phyloP scores from a whole-genome alignment of 169 alveolate species.

The Babesia ovis region DNA sequence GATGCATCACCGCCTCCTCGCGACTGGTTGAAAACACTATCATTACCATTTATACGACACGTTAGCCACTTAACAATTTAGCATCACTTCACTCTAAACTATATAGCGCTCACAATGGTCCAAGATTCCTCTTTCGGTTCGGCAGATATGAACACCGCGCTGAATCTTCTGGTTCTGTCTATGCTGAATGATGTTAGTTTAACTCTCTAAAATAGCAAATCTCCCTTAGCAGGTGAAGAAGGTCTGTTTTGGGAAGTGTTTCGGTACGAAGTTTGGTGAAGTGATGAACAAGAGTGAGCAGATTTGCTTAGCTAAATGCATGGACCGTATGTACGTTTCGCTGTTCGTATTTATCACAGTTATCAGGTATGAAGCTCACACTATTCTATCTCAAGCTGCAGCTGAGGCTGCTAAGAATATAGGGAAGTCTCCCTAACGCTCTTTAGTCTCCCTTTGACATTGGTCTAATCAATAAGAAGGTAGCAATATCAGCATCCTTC shows the following conservation, averaged over 20 bases:
- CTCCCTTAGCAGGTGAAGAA: conserved; percentile 79
- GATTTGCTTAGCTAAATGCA: conserved; percentile 86
- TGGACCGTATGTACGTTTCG: conserved; percentile 84
- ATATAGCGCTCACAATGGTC: conserved; percentile 7
- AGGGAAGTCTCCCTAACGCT: too few species aligned
- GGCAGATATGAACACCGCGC: conserved; percentile 61
- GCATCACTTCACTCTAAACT: too few species aligned
- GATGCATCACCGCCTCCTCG: too few species aligned
- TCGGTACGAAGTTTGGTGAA: conserved; percentile 79
- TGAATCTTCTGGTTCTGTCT: conserved; percentile 59
- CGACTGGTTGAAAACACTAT: too few species aligned
- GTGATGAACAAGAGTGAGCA: conserved; percentile 79
- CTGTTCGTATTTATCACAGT: neutral
- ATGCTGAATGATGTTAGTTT: conserved; percentile 69
- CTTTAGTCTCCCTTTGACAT: too few species aligned
- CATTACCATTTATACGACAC: too few species aligned
- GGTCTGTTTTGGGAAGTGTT: conserved; percentile 86
- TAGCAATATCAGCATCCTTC: too few species aligned
- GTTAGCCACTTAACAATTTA: too few species aligned
- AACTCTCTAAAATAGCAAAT: neutral
- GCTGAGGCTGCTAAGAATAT: conserved; percentile 79
- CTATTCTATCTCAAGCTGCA: conserved; percentile 83
- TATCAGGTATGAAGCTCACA: conserved; percentile 85
- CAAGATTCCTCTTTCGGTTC: conserved; percentile 27
- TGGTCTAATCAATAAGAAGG: too few species aligned